Evolutionary conservation across 2,329 filamentous ascomycete genomes (phyloP).

Genomic region (Pseudocercospora crystallina): DNA sequence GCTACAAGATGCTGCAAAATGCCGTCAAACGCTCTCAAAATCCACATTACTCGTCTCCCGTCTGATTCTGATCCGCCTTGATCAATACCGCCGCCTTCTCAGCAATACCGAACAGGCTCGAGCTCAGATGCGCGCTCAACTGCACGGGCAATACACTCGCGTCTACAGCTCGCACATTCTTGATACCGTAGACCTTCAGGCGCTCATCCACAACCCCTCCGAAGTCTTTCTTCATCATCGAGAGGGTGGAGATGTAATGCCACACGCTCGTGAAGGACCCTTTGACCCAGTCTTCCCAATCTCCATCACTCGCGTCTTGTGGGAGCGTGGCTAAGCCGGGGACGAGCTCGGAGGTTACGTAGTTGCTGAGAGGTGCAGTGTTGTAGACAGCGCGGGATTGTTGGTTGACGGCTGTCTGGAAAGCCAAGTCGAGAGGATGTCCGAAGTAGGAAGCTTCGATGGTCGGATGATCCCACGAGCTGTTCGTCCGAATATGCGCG

Average conservation of each 20-base stretch:
- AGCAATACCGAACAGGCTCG: slow-evolving; percentile 31
- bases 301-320: slow-evolving; percentile 12
- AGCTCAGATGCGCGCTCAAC: slow-evolving; percentile 26
- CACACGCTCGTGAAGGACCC: slow-evolving; percentile 28
- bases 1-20: no score
- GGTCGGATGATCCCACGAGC: slow-evolving; percentile 35
- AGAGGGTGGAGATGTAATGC: slow-evolving; percentile 32
- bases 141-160: slow-evolving; percentile 31
- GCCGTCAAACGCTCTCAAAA: no score
- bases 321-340: slow-evolving; percentile 23
- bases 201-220: slow-evolving; percentile 38
- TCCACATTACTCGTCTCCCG: no score
- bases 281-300: slow-evolving; percentile 30
- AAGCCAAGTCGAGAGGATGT: slow-evolving; percentile 38
- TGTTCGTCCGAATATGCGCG: slow-evolving; percentile 24
- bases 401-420: slow-evolving; percentile 37
- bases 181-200: slow-evolving; percentile 39
- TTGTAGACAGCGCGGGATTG: slow-evolving; percentile 33
- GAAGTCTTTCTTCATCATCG: slow-evolving; percentile 31
- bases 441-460: slow-evolving; percentile 47
- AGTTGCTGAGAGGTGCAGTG: slow-evolving; percentile 27
- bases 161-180: slow-evolving; percentile 39
- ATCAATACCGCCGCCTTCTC: slow-evolving; percentile 42
- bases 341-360: slow-evolving; percentile 29
- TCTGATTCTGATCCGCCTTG: slow-evolving; percentile 19